Evolutionary conservation across 2,329 filamentous ascomycete species (phyloP).

Genomic region (Fonsecaea multimorphosa): DNA sequence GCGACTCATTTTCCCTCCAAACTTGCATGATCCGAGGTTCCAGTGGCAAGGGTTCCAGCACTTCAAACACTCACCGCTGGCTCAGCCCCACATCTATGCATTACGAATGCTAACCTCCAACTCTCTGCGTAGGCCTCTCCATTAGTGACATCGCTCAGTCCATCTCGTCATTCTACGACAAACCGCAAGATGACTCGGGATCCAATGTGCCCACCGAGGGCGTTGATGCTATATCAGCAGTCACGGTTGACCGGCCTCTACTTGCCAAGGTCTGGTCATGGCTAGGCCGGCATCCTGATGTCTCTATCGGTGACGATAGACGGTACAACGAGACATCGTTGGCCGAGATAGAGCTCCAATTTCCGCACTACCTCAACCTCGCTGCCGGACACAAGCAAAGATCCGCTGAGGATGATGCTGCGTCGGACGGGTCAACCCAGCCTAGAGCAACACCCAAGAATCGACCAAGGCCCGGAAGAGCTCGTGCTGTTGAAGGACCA

Average conservation of each 20-base stretch:
- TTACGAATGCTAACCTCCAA: slow-evolving; percentile 4
- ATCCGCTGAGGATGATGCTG: neutral
- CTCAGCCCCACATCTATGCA: slow-evolving; percentile 32
- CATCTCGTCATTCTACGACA: slow-evolving; percentile 47
- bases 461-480: neutral
- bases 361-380: slow-evolving; percentile 28
- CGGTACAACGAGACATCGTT: slow-evolving; percentile 50
- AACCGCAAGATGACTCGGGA: slow-evolving; percentile 33
- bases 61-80: slow-evolving; percentile 8
- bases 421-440: slow-evolving; percentile 9
- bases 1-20: slow-evolving; percentile 13
- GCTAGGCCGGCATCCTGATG: slow-evolving; percentile 62
- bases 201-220: neutral
- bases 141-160: slow-evolving; percentile 44
- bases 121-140: slow-evolving; percentile 20
- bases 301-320: slow-evolving; percentile 56
- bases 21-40: slow-evolving; percentile 5
- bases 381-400: neutral
- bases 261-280: slow-evolving; percentile 63
- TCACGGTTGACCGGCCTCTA: slow-evolving; percentile 56
- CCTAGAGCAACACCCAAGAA: neutral
- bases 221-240: neutral
- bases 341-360: slow-evolving; percentile 47
- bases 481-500: slow-evolving; percentile 19
- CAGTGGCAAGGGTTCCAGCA: slow-evolving; percentile 8